These are phyloP conservation scores for Serendipita indica DNA, from an alignment of 768 basidiomycete genomes.

Conservation along the genomic window DNA sequence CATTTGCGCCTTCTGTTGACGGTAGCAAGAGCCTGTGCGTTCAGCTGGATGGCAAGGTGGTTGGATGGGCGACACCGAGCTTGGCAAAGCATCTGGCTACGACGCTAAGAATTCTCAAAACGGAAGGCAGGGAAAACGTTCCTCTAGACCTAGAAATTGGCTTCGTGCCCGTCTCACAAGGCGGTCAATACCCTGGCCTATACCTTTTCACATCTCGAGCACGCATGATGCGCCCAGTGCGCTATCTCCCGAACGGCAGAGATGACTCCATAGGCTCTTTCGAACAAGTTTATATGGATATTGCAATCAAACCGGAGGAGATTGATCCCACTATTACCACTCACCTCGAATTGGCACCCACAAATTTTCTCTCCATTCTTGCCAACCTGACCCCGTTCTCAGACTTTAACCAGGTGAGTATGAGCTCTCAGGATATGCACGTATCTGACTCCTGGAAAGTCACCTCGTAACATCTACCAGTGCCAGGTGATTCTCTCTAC, in stretches of 20 bases:
- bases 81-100: constrained; percentile 69
- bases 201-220: constrained; percentile 78
- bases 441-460: constrained; percentile 28
- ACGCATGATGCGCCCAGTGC: constrained; percentile 97
- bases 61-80: constrained; percentile 77
- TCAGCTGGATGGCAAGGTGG: constrained; percentile 88
- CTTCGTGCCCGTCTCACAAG: constrained; percentile 70
- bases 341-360: constrained; percentile 88
- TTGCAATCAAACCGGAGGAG: constrained; percentile 81
- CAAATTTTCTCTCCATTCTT: constrained; percentile 89
- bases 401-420: constrained; percentile 88
- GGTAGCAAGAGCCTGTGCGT: constrained; percentile 66
- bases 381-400: constrained; percentile 98
- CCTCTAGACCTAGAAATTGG: constrained; percentile 94
- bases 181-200: constrained; percentile 93
- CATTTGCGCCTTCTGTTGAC: constrained; percentile 64
- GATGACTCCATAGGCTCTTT: constrained; percentile 90
- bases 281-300: constrained; percentile 99
- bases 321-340: constrained; percentile 62
- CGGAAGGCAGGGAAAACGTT: constrained; percentile 63
- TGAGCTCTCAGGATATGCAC: constrained; percentile 17
- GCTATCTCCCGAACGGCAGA: constrained; percentile 69
- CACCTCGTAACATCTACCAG: constrained; percentile 83
- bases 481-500: constrained; percentile 48
- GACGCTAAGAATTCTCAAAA: constrained; percentile 86